Percentiles rank a stretch among this genome's conserved stretches.
These are phyloP conservation scores for Neodidymelliopsis sp. DNA, from an alignment of 2,329 filamentous ascomycete genomes.

Conservation along the genomic window DNA sequence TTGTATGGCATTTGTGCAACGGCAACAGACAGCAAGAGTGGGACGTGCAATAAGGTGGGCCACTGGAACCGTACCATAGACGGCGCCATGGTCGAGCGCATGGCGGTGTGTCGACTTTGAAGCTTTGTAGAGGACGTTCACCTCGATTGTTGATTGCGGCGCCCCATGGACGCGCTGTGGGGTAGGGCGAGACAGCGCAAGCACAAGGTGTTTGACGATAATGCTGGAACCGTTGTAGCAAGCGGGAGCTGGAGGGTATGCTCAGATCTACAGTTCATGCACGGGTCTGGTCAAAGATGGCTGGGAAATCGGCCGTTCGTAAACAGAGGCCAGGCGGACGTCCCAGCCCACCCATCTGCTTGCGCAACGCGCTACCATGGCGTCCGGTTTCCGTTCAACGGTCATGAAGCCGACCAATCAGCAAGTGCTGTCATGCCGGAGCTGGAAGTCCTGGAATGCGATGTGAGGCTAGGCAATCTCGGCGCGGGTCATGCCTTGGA, in stretches of 20 bases:
- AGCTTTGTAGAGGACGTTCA: conserved; percentile 28
- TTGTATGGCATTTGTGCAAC: conserved; percentile 73
- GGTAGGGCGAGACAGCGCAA: conserved; percentile 18
- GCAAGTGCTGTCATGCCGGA: background rate
- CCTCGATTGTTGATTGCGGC: conserved; percentile 23
- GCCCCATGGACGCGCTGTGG: conserved; percentile 28
- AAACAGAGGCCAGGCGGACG: conserved; percentile 39
- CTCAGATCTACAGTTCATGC: conserved; percentile 46
- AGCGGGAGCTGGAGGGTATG: conserved; percentile 24
- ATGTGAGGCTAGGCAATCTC: conserved; percentile 14
- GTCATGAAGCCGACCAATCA: conserved; percentile 24
- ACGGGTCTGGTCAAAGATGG: conserved; percentile 35
- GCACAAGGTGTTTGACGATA: conserved; percentile 22
- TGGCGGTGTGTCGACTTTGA: conserved; percentile 5
- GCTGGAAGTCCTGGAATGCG: conserved; percentile 23
- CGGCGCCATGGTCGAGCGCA: conserved; percentile 11
- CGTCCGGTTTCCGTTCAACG: conserved; percentile 23
- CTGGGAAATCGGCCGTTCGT: conserved; percentile 37
- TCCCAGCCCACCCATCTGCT: conserved; percentile 27
- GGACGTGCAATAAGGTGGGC: conserved; percentile 9
- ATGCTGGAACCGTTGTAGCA: conserved; percentile 19
- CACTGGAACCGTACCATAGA: conserved; percentile 3
- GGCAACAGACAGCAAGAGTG: conserved; percentile 17
- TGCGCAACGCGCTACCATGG: conserved; percentile 29
- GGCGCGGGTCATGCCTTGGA: conserved; percentile 20